Percentiles rank a stretch among this genome's conserved stretches.
Evolutionary conservation across 306 rosid genomes (phyloP).

Genomic region (Fragaria ananassa): DNA sequence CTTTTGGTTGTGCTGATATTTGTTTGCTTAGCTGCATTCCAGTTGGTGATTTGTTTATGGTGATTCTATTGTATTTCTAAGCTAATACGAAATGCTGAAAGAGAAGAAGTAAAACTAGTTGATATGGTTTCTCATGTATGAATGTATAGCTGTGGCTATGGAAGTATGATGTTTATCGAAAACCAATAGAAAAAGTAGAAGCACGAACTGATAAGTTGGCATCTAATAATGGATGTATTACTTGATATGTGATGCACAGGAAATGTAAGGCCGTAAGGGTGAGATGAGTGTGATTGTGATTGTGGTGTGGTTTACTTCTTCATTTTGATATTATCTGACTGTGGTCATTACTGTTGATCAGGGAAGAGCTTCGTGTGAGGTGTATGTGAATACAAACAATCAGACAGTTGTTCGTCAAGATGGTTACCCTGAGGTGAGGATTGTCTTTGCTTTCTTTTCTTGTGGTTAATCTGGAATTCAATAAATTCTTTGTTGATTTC

Average conservation of each 20-base stretch:
- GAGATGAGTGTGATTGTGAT: neutral
- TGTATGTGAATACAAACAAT: conserved; percentile 47
- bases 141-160: neutral
- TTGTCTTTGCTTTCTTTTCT: neutral
- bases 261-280: neutral
- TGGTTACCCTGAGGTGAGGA: conserved; percentile 79
- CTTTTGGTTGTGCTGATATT: neutral
- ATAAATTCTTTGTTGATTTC: neutral
- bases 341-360: conserved; percentile 25
- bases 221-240: neutral
- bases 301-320: neutral
- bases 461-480: neutral
- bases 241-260: neutral
- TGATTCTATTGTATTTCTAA: neutral
- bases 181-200: neutral
- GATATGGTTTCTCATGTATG: neutral
- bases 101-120: neutral
- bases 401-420: conserved; percentile 66
- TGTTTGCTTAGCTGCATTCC: neutral
- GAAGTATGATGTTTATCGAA: neutral
- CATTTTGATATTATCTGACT: neutral
- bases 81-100: neutral
- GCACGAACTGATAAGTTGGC: neutral
- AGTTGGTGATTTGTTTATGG: neutral
- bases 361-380: conserved; percentile 72